Evolutionary conservation across 192 early-diverging fungal species (phyloP).

Genomic region (Linnemannia exigua): DNA sequence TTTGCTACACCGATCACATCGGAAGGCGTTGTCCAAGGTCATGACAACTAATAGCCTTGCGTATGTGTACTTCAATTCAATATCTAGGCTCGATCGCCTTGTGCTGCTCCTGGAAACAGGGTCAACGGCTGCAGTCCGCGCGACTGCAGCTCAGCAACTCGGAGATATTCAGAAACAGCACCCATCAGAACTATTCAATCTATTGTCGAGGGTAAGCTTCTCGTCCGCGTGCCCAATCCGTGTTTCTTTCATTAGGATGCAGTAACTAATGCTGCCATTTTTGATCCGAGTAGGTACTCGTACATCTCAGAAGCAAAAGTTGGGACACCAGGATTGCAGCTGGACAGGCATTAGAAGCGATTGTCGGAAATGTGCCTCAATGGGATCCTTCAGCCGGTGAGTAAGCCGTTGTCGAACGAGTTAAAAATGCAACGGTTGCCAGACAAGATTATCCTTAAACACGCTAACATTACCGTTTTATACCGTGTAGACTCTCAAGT

Average conservation of each 20-base stretch:
- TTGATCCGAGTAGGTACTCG: conserved; percentile 73
- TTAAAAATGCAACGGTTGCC: background rate
- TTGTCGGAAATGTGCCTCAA: conserved; percentile 89
- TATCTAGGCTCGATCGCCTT: conserved; percentile 89
- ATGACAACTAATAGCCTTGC: background rate
- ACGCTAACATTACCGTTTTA: background rate
- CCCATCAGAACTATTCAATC: conserved; percentile 90
- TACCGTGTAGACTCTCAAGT: conserved; percentile 19
- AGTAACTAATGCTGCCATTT: conserved; percentile 28
- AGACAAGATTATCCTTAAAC: background rate
- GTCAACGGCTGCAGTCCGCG: conserved; percentile 86
- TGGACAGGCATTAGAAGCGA: conserved; percentile 90
- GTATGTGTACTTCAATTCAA: background rate
- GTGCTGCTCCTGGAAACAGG: conserved; percentile 95
- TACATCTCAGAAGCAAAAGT: conserved; percentile 86
- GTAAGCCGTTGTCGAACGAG: background rate
- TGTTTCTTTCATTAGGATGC: background rate
- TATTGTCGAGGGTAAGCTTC: conserved; percentile 77
- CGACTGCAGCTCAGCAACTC: conserved; percentile 95
- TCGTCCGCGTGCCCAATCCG: conserved; percentile 6
- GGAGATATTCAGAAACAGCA: conserved; percentile 96
- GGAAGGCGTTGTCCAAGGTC: background rate
- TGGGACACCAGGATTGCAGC: conserved; percentile 99
- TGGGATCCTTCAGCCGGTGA: conserved; percentile 77
- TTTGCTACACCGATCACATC: background rate